Conservation (phyloP, 768 basidiomycete species). For the Russula compacta region DNA sequence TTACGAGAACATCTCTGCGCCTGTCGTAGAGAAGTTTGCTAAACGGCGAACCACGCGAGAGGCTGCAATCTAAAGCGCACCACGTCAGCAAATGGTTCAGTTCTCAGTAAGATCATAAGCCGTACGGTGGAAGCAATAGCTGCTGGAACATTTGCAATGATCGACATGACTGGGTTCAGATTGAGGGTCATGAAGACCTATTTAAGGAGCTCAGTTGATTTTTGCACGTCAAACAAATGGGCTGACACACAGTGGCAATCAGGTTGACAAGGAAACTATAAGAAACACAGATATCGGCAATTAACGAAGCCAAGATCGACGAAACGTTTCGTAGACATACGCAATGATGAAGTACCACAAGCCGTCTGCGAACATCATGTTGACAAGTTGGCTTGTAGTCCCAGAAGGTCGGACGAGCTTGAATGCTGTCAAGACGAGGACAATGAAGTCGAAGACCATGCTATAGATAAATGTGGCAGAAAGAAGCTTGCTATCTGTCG, state of each 20-base stretch:
- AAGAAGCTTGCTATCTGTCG: constrained; percentile 54
- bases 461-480: constrained; percentile 69
- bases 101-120: background rate
- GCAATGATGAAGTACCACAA: constrained; percentile 70
- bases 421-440: constrained; percentile 50
- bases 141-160: constrained; percentile 59
- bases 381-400: constrained; percentile 39
- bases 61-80: constrained; percentile 41
- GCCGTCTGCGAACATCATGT: constrained; percentile 63
- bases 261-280: constrained; percentile 34
- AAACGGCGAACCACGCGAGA: constrained; percentile 52
- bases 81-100: background rate
- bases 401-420: constrained; percentile 37
- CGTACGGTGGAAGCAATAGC: constrained; percentile 24
- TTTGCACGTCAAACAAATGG: background rate
- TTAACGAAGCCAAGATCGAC: constrained; percentile 21
- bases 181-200: constrained; percentile 60
- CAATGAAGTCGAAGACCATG: constrained; percentile 62
- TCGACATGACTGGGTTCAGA: constrained; percentile 57
- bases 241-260: constrained; percentile 28
- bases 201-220: constrained; percentile 23
- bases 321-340: constrained; percentile 30
- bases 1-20: constrained; percentile 26
- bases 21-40: constrained; percentile 35
- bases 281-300: constrained; percentile 10